Evolutionary conservation across 768 basidiomycete species (phyloP).

Genomic region (Saitozyma sp.): DNA sequence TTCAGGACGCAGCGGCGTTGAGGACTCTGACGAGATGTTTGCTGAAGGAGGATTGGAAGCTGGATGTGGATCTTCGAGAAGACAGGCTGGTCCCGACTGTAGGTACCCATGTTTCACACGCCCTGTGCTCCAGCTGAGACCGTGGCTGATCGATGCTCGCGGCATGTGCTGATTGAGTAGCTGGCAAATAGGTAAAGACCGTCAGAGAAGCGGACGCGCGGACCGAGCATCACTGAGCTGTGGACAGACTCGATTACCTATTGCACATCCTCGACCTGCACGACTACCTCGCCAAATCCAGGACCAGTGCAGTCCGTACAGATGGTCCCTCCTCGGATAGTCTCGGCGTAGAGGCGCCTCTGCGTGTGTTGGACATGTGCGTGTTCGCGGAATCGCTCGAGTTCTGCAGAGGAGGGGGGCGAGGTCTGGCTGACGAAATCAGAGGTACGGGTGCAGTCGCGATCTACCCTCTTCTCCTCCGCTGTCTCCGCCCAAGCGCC

Average conservation of each 20-base stretch:
- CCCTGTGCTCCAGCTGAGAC: neutral
- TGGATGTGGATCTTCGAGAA: constrained; percentile 64
- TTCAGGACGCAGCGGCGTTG: constrained; percentile 69
- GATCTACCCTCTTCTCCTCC: constrained; percentile 75
- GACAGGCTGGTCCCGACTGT: constrained; percentile 87
- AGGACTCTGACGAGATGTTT: constrained; percentile 78
- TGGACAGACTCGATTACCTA: constrained; percentile 74
- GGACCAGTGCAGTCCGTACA: neutral
- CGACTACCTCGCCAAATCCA: constrained; percentile 55
- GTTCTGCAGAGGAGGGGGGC: too few species aligned
- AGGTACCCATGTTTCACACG: constrained; percentile 34
- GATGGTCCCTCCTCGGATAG: neutral
- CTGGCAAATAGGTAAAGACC: constrained; percentile 39
- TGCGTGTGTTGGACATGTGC: constrained; percentile 64
- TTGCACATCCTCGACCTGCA: constrained; percentile 54
- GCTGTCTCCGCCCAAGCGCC: constrained; percentile 22
- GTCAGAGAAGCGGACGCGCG: neutral
- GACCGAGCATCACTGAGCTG: neutral
- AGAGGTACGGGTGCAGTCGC: constrained; percentile 90
- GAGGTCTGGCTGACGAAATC: neutral
- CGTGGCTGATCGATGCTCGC: neutral
- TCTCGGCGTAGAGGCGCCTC: constrained; percentile 47
- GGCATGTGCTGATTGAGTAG: constrained; percentile 19
- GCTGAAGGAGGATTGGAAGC: constrained; percentile 69
- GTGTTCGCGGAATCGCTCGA: constrained; percentile 23